These are phyloP conservation scores for Lactifluus echinatus DNA, from an alignment of 768 basidiomycete species.

Conservation along the genomic window DNA sequence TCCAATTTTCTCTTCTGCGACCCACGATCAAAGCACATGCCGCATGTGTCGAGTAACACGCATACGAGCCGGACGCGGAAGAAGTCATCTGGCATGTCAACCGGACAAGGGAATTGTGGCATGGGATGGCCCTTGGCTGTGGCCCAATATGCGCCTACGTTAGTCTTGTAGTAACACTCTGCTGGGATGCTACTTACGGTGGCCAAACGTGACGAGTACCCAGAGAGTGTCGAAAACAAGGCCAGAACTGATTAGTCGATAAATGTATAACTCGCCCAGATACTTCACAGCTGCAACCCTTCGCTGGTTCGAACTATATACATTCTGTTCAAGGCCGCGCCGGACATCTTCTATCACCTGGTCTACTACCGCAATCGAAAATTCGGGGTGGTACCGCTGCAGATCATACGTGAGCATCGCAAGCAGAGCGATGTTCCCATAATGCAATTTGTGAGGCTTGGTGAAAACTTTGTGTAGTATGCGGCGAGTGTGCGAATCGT, in stretches of 20 bases:
- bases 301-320: constrained; percentile 92
- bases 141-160: neutral
- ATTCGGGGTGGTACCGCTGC: constrained; percentile 86
- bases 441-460: constrained; percentile 98
- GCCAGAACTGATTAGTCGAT: constrained; percentile 78
- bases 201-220: constrained; percentile 92
- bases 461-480: constrained; percentile 84
- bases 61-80: constrained; percentile 91
- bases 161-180: neutral
- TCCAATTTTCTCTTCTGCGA: constrained; percentile 90
- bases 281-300: constrained; percentile 89
- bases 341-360: constrained; percentile 92
- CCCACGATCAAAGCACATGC: constrained; percentile 95
- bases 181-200: constrained; percentile 54
- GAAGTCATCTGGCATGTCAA: constrained; percentile 94
- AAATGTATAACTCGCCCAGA: constrained; percentile 95
- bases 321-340: constrained; percentile 84
- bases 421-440: constrained; percentile 76
- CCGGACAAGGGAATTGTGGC: constrained; percentile 59
- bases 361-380: constrained; percentile 82
- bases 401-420: constrained; percentile 95
- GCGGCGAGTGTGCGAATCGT: constrained; percentile 51
- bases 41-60: constrained; percentile 88
- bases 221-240: constrained; percentile 92
- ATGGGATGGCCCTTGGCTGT: constrained; percentile 84